phyloP scores from a whole-genome alignment of 768 basidiomycete genomes.

The Fibroporia radiculosa region DNA sequence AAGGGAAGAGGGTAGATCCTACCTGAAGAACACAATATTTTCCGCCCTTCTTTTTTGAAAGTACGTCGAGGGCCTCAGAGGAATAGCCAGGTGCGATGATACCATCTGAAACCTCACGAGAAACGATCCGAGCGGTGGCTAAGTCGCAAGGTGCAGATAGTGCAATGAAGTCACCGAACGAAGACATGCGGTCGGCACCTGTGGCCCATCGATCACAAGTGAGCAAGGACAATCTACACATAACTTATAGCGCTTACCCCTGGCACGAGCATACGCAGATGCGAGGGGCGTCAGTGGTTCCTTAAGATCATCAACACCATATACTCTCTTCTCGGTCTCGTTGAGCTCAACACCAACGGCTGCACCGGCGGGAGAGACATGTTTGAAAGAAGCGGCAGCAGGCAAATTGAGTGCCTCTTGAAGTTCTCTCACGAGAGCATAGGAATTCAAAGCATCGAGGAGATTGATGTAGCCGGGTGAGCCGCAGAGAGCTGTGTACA shows the following conservation, averaged over 20 bases:
- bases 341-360: slow-evolving; percentile 84
- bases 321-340: slow-evolving; percentile 85
- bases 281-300: slow-evolving; percentile 85
- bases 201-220: too few relatives aligned
- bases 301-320: slow-evolving; percentile 93
- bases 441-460: slow-evolving; percentile 94
- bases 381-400: slow-evolving; percentile 98
- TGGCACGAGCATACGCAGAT: slow-evolving; percentile 89
- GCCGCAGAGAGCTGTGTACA: slow-evolving; percentile 85
- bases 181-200: slow-evolving; percentile 99
- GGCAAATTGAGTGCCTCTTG: slow-evolving; percentile 81
- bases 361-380: slow-evolving; percentile 96
- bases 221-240: slow-evolving; percentile 2
- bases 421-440: slow-evolving; percentile 90
- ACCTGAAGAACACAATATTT: slow-evolving; percentile 98
- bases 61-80: slow-evolving; percentile 78
- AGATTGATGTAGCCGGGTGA: slow-evolving; percentile 99
- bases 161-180: slow-evolving; percentile 98
- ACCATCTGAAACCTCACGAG: slow-evolving; percentile 98
- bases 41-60: slow-evolving; percentile 94
- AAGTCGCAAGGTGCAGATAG: slow-evolving; percentile 89
- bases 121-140: slow-evolving; percentile 93
- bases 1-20: slow-evolving; percentile 9
- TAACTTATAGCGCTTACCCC: slow-evolving; percentile 44
- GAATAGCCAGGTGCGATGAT: slow-evolving; percentile 95